A percentile compares a stretch with the other conserved stretches of the same genome.
Conservation (phyloP, 352 stramenopile species). For the Phytopythium boreale region DNA sequence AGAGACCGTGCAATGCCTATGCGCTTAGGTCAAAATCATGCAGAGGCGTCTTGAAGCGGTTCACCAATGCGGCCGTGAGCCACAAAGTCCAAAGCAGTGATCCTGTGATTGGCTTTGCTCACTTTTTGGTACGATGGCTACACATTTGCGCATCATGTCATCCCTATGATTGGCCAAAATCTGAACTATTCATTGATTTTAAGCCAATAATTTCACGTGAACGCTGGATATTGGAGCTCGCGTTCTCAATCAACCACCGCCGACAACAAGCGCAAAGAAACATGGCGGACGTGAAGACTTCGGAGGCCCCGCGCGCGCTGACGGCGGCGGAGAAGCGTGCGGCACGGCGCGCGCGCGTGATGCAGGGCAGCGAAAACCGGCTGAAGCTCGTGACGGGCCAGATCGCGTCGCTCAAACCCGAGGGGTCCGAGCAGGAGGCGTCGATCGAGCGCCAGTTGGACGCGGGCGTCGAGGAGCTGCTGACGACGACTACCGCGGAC, state of each 20-base stretch:
- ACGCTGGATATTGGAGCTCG: neutral
- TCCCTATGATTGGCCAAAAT: neutral
- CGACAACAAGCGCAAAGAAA: neutral
- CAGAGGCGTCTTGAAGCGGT: too few species aligned
- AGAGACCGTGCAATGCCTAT: too few species aligned
- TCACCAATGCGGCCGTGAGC: too few species aligned
- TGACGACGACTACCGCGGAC: conserved; percentile 12
- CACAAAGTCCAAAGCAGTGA: too few species aligned
- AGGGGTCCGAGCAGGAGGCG: conserved; percentile 12
- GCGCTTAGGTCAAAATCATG: too few species aligned
- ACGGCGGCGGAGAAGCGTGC: conserved; percentile 64
- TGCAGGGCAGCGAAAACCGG: conserved; percentile 56
- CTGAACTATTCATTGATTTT: neutral
- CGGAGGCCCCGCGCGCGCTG: neutral
- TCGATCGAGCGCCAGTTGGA: conserved; percentile 41
- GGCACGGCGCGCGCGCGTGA: conserved; percentile 53
- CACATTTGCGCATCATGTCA: neutral
- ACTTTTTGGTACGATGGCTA: conserved; percentile 1
- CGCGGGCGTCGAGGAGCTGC: conserved; percentile 41
- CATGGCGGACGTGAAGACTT: neutral
- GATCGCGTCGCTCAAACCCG: conserved; percentile 50
- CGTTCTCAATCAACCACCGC: neutral
- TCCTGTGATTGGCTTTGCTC: too few species aligned
- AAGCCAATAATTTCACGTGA: neutral
- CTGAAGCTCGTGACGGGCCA: conserved; percentile 69